Evolutionary conservation across 805 yeast genomes (phyloP), one percentile per base, ranked within the genome.

Genomic region (Wickerhamia fluorescens): DNA sequence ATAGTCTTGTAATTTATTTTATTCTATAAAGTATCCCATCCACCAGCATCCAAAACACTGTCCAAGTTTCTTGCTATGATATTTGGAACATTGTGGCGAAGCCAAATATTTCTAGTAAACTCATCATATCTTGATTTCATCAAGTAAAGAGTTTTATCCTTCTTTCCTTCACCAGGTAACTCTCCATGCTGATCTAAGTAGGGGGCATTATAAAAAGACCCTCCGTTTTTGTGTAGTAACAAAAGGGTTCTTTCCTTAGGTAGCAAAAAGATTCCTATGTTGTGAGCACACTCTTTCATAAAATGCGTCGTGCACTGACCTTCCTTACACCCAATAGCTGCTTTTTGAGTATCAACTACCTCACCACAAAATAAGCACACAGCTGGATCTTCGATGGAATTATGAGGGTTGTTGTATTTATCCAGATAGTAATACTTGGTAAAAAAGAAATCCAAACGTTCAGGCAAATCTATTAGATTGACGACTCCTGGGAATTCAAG

Each of bases 101-200:
- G 61, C 88, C 96, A 81, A 24, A 85, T 59, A 19, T 68, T 71
- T 30, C 78, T 66, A 12, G 70, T 70, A 33, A 88, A 67, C 23
- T 76, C 73, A 14, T 77, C 75, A 45, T 86, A 89, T 30, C 84
- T 65, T 3, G 58, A 56, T 23, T 58, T 53, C 51, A 75, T 74
- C 33, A 92, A 59, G 36, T 67, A 75, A 30, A 88, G 72, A 0
- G 94, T 83, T 29, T 86, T 73, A 1, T 78, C 79, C 27, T 76
- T 74, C 56, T 74, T 81, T 39, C 74, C 62, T 29, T 79, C 88
- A 24, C 76, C 79, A 28, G 88, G 86, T 10, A 76, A 54, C 45
- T 88, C 96, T 1, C 96, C 96, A 51, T 86, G 94, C 20, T 68
- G 67, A 49, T 88, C 95, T 20, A 84, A 56, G 47, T 78, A 89